phyloP scores from a whole-genome alignment of 306 rosid species.

The Dalbergia cultrata region DNA sequence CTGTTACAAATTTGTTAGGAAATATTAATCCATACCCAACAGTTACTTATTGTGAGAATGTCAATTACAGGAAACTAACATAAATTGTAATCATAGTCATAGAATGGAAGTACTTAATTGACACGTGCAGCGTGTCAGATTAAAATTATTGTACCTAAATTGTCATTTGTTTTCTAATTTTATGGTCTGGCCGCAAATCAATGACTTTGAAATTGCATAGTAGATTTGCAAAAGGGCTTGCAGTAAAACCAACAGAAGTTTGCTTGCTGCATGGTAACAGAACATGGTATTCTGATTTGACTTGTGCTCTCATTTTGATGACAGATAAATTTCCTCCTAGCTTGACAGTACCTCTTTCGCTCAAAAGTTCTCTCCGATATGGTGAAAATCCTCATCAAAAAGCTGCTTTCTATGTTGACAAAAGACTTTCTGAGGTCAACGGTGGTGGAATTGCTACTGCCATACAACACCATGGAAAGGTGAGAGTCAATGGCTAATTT shows the following conservation, averaged over 20 bases:
- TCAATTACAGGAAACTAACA: conserved; percentile 13
- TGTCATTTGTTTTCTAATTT: conserved; percentile 6
- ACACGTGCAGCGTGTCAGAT: not conserved
- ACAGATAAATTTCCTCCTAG: conserved; percentile 87
- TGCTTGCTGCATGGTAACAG: not conserved
- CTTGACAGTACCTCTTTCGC: conserved; percentile 73
- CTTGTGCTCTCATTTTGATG: conserved; percentile 33
- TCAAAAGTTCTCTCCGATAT: conserved; percentile 78
- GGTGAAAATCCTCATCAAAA: conserved; percentile 99
- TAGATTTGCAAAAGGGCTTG: not conserved
- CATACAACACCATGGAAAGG: conserved; percentile 94
- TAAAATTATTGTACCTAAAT: not conserved
- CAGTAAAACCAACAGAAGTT: not conserved
- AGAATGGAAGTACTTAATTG: not conserved
- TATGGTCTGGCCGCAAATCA: conserved; percentile 15
- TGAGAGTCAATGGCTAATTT: conserved; percentile 42
- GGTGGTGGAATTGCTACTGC: conserved; percentile 97
- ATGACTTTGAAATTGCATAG: not conserved
- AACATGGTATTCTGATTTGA: conserved; percentile 41
- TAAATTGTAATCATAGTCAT: not conserved
- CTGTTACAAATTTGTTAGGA: conserved; percentile 5
- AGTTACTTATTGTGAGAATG: conserved; percentile 12
- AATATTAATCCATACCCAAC: conserved; percentile 18
- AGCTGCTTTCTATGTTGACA: conserved; percentile 88
- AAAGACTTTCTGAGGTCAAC: conserved; percentile 79